Percentiles rank a stretch among this genome's conserved stretches.
Evolutionary conservation across 2,329 filamentous ascomycete genomes (phyloP).

Genomic region (Lasiodiplodia sp.): DNA sequence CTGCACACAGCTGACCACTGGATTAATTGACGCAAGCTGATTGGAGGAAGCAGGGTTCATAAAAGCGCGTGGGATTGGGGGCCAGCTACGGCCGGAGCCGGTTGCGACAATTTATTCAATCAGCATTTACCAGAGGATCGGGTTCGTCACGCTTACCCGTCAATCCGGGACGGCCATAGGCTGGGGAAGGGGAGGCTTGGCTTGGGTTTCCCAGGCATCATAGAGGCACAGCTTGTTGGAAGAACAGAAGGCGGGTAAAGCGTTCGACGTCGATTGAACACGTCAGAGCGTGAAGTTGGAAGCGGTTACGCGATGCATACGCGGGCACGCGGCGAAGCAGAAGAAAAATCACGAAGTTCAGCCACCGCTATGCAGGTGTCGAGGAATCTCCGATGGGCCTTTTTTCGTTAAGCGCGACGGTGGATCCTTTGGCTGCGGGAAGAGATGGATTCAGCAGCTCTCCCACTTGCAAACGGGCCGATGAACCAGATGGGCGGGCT

Average conservation of each 20-base stretch:
- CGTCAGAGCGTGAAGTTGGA: slow-evolving; percentile 12
- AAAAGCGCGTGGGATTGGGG: neutral
- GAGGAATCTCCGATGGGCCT: neutral
- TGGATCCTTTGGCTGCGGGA: slow-evolving; percentile 14
- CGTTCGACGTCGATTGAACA: slow-evolving; percentile 3
- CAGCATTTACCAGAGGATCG: slow-evolving; percentile 2
- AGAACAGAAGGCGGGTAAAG: too few relatives aligned
- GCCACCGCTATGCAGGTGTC: neutral
- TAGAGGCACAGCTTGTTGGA: neutral
- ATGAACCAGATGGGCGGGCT: slow-evolving; percentile 2
- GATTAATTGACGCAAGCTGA: neutral
- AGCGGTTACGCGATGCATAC: neutral
- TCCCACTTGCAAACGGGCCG: slow-evolving; percentile 17
- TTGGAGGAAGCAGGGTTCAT: neutral
- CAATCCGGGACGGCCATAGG: slow-evolving; percentile 23
- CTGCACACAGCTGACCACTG: neutral
- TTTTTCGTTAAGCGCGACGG: slow-evolving; percentile 2
- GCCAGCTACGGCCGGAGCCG: slow-evolving; percentile 12
- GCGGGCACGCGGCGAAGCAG: neutral
- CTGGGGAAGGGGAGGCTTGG: neutral
- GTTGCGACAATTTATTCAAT: slow-evolving; percentile 5
- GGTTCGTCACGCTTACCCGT: slow-evolving; percentile 26
- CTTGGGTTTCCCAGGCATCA: neutral
- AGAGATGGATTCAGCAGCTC: slow-evolving; percentile 18
- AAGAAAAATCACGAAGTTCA: neutral